Conservation (phyloP, 371 early-diverging fungal genomes). For the Capillidium heterosporum region DNA sequence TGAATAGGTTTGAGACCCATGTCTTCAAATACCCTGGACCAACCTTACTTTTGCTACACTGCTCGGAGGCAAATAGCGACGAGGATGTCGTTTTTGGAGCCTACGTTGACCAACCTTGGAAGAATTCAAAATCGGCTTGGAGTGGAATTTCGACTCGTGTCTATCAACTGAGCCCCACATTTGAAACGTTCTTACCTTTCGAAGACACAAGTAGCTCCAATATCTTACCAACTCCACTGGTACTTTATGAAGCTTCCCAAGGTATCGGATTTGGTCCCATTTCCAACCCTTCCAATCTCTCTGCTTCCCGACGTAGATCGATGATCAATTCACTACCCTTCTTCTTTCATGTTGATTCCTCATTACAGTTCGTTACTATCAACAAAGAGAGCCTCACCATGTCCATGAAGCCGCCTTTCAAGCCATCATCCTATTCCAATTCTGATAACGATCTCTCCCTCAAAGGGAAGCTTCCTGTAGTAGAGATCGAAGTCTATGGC, state of each 20-base stretch:
- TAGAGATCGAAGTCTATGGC: constrained; percentile 38
- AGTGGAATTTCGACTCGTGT: constrained; percentile 24
- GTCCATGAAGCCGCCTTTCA: background rate
- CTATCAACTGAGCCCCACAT: constrained; percentile 32
- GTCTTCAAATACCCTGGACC: constrained; percentile 47
- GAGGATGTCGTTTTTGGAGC: constrained; percentile 19
- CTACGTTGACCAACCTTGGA: constrained; percentile 35
- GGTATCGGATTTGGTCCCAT: constrained; percentile 39
- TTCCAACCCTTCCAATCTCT: background rate
- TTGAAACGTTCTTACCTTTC: constrained; percentile 25
- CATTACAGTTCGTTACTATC: constrained; percentile 5
- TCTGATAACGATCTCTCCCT: background rate
- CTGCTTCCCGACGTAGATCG: background rate
- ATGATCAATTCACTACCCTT: background rate
- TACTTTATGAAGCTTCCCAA: constrained; percentile 27
- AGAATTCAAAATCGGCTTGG: constrained; percentile 28
- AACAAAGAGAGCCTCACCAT: background rate
- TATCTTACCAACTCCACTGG: constrained; percentile 16
- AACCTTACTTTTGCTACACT: constrained; percentile 22
- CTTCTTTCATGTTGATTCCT: constrained; percentile 7
- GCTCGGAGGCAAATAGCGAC: background rate
- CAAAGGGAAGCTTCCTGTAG: constrained; percentile 6
- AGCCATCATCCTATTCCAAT: background rate
- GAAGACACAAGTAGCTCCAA: background rate
- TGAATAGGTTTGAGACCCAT: constrained; percentile 39